Evolutionary conservation across 2,329 filamentous ascomycete genomes (phyloP).

Genomic region (Penicillium decumbens): DNA sequence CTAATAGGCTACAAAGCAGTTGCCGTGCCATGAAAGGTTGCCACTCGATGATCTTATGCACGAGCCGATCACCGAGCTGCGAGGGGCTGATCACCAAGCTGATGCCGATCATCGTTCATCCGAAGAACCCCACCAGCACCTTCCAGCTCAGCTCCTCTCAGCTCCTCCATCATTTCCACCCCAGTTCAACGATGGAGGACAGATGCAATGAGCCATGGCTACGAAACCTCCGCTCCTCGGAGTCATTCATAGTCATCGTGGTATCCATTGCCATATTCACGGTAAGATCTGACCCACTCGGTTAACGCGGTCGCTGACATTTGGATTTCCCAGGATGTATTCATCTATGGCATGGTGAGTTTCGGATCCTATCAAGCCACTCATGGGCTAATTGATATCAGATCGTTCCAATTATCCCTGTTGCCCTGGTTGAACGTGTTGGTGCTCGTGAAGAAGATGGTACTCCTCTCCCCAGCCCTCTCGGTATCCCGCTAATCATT

Average conservation of each 20-base stretch:
- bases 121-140: neutral
- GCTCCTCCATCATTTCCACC: neutral
- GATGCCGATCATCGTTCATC: conserved; percentile 4
- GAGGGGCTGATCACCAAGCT: neutral
- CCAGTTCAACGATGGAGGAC: neutral
- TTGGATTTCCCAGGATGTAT: conserved; percentile 30
- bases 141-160: neutral
- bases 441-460: conserved; percentile 35
- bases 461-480: conserved; percentile 18
- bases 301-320: neutral
- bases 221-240: conserved; percentile 36
- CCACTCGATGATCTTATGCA: neutral
- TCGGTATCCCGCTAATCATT: neutral
- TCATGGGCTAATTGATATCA: conserved; percentile 3
- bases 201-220: conserved; percentile 16
- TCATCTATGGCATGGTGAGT: conserved; percentile 39
- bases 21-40: no score
- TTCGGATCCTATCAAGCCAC: neutral
- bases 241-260: conserved; percentile 36
- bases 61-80: neutral
- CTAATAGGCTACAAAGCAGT: neutral
- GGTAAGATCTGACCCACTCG: conserved; percentile 19
- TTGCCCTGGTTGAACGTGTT: conserved; percentile 48
- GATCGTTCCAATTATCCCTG: conserved; percentile 67
- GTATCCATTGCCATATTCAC: conserved; percentile 43